Evolutionary conservation across 176 grass and related monocot genomes (phyloP).

Genomic region (Triticum timopheevii): DNA sequence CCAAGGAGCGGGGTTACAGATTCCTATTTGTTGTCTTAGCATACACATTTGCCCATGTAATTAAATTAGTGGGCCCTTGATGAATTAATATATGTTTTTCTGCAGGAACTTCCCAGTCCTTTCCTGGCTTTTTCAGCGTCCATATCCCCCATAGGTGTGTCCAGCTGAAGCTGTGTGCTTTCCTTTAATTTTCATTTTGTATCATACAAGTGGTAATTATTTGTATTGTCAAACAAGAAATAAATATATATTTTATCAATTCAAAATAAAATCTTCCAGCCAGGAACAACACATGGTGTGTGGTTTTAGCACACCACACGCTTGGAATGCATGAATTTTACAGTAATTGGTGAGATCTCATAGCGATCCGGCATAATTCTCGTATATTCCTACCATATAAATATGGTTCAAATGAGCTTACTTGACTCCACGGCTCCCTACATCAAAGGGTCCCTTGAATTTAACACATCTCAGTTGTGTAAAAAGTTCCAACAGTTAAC

Average conservation of each 20-base stretch:
- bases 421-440: not conserved
- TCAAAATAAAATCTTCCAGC: not conserved
- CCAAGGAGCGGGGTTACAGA: constrained; percentile 4
- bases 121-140: constrained; percentile 1
- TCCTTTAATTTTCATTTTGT: not conserved
- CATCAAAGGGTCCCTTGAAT: not conserved
- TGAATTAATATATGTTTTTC: not conserved
- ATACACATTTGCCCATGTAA: constrained; percentile 6
- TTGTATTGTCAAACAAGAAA: not conserved
- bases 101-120: not conserved
- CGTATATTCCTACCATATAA: no score
- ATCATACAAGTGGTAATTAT: not conserved
- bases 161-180: not conserved
- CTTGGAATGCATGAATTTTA: not conserved
- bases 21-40: constrained; percentile 4
- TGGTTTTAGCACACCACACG: not conserved
- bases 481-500: not conserved
- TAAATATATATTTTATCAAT: no score
- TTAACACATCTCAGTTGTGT: not conserved
- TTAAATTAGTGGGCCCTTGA: not conserved
- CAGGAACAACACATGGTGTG: no score
- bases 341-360: not conserved
- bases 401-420: no score
- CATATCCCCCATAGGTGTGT: not conserved
- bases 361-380: no score